Evolutionary conservation across 192 early-diverging fungal species (phyloP).

Genomic region (Funneliformis geosporum): DNA sequence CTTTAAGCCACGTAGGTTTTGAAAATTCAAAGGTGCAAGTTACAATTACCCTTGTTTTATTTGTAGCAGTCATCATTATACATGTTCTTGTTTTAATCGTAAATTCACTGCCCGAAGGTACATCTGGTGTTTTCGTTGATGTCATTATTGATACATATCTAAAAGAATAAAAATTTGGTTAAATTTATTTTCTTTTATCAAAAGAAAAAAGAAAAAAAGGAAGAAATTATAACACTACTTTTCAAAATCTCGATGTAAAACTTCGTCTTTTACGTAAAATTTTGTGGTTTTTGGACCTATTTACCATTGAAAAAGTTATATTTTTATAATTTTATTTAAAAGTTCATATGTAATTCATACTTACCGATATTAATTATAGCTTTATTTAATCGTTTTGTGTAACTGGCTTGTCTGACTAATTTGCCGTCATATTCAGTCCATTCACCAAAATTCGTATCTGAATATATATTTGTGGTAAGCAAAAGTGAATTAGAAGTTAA

Average conservation of each 20-base stretch:
- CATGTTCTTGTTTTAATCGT: conserved; percentile 54
- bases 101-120: conserved; percentile 56
- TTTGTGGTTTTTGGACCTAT: conserved; percentile 46
- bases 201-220: no score
- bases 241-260: conserved; percentile 45
- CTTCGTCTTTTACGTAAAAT: conserved; percentile 49
- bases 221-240: conserved; percentile 25
- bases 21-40: conserved; percentile 53
- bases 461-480: not conserved
- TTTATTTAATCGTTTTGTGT: conserved; percentile 39
- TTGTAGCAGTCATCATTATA: conserved; percentile 51
- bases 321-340: not conserved
- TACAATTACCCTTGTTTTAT: conserved; percentile 44
- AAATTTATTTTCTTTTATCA: not conserved
- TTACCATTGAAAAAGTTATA: conserved; percentile 3
- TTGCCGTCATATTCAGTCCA: conserved; percentile 30
- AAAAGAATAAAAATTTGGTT: not conserved
- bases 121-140: conserved; percentile 57
- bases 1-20: conserved; percentile 54
- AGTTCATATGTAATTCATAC: not conserved
- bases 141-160: conserved; percentile 44
- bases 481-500: not conserved
- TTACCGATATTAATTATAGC: conserved; percentile 44
- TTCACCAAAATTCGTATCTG: conserved; percentile 37
- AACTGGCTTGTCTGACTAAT: conserved; percentile 29